These are phyloP conservation scores for Tuber brumale DNA, from an alignment of 495 filamentous ascomycete genomes.

Conservation along the genomic window DNA sequence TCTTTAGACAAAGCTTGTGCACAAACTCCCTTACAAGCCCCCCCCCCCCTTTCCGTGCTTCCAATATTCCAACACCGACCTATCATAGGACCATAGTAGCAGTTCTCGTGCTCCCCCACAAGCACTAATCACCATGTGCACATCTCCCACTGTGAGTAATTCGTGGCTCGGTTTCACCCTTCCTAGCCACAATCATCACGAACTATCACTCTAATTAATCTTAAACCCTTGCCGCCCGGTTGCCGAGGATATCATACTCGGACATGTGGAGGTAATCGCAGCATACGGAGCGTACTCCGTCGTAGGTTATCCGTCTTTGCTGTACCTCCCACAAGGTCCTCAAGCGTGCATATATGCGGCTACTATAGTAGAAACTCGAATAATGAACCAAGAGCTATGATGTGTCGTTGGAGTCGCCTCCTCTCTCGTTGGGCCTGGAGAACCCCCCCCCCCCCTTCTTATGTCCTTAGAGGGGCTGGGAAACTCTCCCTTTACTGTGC, in stretches of 20 bases:
- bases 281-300: neutral
- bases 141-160: neutral
- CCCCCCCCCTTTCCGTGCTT: neutral
- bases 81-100: neutral
- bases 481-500: too few relatives aligned
- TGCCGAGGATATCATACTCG: neutral
- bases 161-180: too few relatives aligned
- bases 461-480: neutral
- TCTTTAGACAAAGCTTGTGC: neutral
- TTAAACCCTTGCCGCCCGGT: neutral
- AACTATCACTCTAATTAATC: neutral
- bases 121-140: neutral
- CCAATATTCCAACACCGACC: neutral
- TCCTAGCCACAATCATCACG: neutral
- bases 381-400: neutral
- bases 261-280: neutral
- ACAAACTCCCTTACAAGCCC: neutral
- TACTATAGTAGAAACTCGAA: neutral
- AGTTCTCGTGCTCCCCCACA: neutral
- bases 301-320: neutral
- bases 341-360: neutral
- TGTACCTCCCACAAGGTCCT: neutral
- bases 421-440: neutral
- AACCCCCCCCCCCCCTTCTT: neutral
- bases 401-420: neutral